These are phyloP conservation scores for Deinandra increscens DNA, from an alignment of 129 eudicot genomes.

Conservation along the genomic window DNA sequence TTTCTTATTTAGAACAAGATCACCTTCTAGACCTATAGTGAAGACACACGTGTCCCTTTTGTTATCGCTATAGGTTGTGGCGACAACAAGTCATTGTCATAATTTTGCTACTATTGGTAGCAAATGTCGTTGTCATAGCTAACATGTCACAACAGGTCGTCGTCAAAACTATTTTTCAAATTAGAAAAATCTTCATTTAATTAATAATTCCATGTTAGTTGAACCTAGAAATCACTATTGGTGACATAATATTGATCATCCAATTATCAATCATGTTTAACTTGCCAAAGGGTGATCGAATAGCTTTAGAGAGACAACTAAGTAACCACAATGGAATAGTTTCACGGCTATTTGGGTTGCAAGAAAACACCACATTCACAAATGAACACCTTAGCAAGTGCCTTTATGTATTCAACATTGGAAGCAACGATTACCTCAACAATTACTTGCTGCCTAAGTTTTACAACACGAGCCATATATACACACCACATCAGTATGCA, in stretches of 20 bases:
- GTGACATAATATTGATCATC: background rate
- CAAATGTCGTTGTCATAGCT: too few species aligned
- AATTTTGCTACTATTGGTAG: too few species aligned
- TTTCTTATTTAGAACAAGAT: too few species aligned
- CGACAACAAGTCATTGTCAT: too few species aligned
- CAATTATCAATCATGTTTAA: background rate
- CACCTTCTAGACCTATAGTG: too few species aligned
- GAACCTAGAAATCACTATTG: background rate
- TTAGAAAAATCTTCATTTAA: too few species aligned
- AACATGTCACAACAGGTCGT: too few species aligned
- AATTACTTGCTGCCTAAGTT: slow-evolving; percentile 41
- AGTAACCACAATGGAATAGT: slow-evolving; percentile 26
- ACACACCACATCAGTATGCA: slow-evolving; percentile 33
- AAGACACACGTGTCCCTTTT: too few species aligned
- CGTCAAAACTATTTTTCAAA: too few species aligned
- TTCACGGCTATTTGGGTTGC: slow-evolving; percentile 14
- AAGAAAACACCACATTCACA: slow-evolving; percentile 20
- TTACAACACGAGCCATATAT: slow-evolving; percentile 19
- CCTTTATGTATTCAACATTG: slow-evolving; percentile 38
- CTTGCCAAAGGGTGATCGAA: slow-evolving; percentile 28
- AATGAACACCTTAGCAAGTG: slow-evolving; percentile 32
- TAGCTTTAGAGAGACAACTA: slow-evolving; percentile 30
- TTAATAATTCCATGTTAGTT: background rate
- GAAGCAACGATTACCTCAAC: slow-evolving; percentile 55
- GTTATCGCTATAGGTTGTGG: too few species aligned